phyloP scores from a whole-genome alignment of 2,329 filamentous ascomycete genomes.

The Dactylellina parvicollis region DNA sequence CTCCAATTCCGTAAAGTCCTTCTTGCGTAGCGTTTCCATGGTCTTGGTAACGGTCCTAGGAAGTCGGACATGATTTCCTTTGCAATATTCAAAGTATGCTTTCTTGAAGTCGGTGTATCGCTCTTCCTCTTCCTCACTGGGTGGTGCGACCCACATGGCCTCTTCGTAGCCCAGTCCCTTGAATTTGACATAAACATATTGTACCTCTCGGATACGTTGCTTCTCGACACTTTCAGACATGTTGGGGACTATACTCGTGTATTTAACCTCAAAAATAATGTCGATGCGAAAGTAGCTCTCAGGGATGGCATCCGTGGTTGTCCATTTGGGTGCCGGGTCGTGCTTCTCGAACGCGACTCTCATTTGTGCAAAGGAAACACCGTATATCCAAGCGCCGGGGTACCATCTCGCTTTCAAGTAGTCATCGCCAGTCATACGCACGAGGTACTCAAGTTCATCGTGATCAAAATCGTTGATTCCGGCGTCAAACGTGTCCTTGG shows the following conservation, averaged over 20 bases:
- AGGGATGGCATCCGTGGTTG: constrained; percentile 80
- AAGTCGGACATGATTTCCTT: constrained; percentile 77
- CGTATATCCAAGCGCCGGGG: constrained; percentile 87
- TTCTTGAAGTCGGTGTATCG: constrained; percentile 81
- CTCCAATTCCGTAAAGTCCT: constrained; percentile 73
- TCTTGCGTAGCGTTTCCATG: constrained; percentile 72
- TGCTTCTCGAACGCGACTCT: constrained; percentile 80
- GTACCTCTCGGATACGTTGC: constrained; percentile 76
- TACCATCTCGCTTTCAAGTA: constrained; percentile 88
- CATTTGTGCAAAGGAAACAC: constrained; percentile 71
- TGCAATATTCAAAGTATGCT: constrained; percentile 87
- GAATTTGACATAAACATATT: constrained; percentile 84
- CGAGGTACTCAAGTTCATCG: constrained; percentile 86
- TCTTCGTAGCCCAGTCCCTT: constrained; percentile 92
- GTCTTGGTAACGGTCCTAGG: constrained; percentile 73
- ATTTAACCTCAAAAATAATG: constrained; percentile 85
- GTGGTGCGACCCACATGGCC: constrained; percentile 57
- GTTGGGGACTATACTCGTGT: constrained; percentile 66
- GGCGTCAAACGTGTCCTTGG: constrained; percentile 64
- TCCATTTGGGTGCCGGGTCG: constrained; percentile 73
- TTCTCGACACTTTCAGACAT: constrained; percentile 70
- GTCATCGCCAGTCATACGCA: constrained; percentile 85
- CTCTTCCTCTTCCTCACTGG: constrained; percentile 60
- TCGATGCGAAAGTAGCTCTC: constrained; percentile 87
- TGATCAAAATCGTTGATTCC: constrained; percentile 69